Evolutionary conservation across 352 stramenopile genomes (phyloP), one percentile per base, ranked within the genome.

Genomic region (Peronosclerospora sorghi): DNA sequence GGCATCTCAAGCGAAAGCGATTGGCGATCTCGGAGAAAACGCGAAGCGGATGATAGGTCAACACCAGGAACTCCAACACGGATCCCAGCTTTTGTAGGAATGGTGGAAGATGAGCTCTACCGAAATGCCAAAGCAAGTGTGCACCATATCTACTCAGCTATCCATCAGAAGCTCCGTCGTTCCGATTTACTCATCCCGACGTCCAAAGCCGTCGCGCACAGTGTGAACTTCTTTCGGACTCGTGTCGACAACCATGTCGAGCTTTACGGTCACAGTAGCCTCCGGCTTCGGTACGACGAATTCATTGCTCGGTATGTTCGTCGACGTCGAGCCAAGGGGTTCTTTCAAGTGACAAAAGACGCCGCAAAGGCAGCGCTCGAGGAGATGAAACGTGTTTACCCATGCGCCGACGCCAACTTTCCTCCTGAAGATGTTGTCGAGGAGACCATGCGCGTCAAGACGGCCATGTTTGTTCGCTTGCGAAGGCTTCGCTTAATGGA

Each of bases 201-300:
- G 21, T 26, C 21, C 4, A 26, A 26, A 26, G 21, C 21, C 6
- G 21, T 26, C 4, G 21, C 21, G 3, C 21, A 26, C 21, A 7
- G 21, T 26, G 21, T 26, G 6, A 7, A 26, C 21, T 26, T 26
- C 14, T 81, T 86, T 32, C 45, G 56, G 12, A 26, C 49, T 24
- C 68, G 71, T 13, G 68, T 68, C 58, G 44, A 47, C 14, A 41
- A 48, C 20, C 80, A 74, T 28, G 12, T 65, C 12, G 27, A 45
- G 3, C 27, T 38, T 6, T 66, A 77, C 24, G 73, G 60, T 1
- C 54, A 73, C 43, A 21, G 48, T 5, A 66, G 70, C 5, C 19
- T 83, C 17, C 45, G 83, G 43, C 48, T 73, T 26, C 66, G 68
- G 32, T 83, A 86, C 37, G 74, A 86, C 32, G 43, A 48, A 5